Evolutionary conservation across 106 monocot genomes (phyloP), one percentile per base, ranked within the genome.

Genomic region (Acorus gramineus): DNA sequence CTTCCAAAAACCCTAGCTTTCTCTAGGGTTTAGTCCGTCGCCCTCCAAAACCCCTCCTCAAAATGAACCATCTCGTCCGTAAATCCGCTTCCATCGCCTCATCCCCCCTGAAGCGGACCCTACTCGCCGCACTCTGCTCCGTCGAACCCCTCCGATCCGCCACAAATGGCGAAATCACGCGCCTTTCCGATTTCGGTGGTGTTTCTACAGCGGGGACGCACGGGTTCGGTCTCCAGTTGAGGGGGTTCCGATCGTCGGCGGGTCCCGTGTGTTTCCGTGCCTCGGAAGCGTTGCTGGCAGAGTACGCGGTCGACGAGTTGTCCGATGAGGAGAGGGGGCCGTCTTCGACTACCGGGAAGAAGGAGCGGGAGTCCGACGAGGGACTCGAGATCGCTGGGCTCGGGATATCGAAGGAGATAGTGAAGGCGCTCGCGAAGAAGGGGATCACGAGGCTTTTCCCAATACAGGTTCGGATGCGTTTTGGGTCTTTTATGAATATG

Each of bases 391-490:
- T 96, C 28, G 61, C 85, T 8, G 85, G 81, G 70, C 78, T 96
- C 9, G 90, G 87, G 62, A 90, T 96, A 11, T 67, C 86, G 3
- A 46, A 73, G 43, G 80, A 80, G 14, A 96, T 96, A 50, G 82
- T 85, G 10, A 44, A 59, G 14, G 47, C 57, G 3, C 90, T 96
- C 6, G 84, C 76, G 5, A 80, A 71, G 68, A 82, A 52, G 66
- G 90, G 80, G 64, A 96, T 96, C 66, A 76, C 74, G 4, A 90
- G 77, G 80, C 85, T 96, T 4, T 96, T 96, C 13, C 95, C 95
- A 4, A 90, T 96, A 50, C 95, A 96, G 95, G 95, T 96, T 57
- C 49, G 7, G 28, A 28, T 28, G 28, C 28, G 28, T 28, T 28
- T 28, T 28, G 28, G 28, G 28, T 28, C 28, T 28, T 28, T 28